These are phyloP conservation scores for Nannizziopsis barbatae DNA, from an alignment of 2,329 filamentous ascomycete species.

Conservation along the genomic window DNA sequence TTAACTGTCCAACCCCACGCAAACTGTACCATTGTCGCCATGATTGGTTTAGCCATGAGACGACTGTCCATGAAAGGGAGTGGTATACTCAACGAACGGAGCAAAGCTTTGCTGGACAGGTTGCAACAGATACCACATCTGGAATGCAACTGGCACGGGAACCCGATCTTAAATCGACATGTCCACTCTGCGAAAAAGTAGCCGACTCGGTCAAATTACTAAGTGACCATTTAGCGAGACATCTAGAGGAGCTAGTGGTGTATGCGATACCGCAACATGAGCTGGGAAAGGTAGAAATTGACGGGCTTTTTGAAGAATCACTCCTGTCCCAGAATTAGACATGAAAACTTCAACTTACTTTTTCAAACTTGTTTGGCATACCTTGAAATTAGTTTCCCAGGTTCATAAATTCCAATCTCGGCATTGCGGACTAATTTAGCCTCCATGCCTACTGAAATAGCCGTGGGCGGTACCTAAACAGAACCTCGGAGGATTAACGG, in stretches of 20 bases:
- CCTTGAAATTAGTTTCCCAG: too few relatives aligned
- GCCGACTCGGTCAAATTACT: neutral
- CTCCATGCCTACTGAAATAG: too few relatives aligned
- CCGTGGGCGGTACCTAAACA: too few relatives aligned
- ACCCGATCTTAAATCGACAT: too few relatives aligned
- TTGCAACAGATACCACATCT: neutral
- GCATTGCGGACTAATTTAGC: too few relatives aligned
- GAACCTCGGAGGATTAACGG: too few relatives aligned
- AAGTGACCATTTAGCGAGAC: conserved; percentile 15
- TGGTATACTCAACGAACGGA: neutral
- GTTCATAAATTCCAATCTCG: too few relatives aligned
- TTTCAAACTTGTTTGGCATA: too few relatives aligned
- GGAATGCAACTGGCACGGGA: neutral
- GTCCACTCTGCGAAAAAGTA: neutral
- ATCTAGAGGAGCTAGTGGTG: conserved; percentile 19
- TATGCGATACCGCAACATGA: conserved; percentile 13
- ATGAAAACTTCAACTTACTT: too few relatives aligned
- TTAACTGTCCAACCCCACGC: conserved; percentile 19
- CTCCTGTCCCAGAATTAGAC: too few relatives aligned
- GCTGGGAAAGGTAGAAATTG: neutral
- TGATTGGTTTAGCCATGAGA: conserved; percentile 13
- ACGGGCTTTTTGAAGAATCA: too few relatives aligned
- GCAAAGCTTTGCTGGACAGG: neutral
- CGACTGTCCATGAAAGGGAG: neutral
- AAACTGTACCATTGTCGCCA: conserved; percentile 17